phyloP scores from a whole-genome alignment of 2,329 filamentous ascomycete species.

The Phialophora chinensis region DNA sequence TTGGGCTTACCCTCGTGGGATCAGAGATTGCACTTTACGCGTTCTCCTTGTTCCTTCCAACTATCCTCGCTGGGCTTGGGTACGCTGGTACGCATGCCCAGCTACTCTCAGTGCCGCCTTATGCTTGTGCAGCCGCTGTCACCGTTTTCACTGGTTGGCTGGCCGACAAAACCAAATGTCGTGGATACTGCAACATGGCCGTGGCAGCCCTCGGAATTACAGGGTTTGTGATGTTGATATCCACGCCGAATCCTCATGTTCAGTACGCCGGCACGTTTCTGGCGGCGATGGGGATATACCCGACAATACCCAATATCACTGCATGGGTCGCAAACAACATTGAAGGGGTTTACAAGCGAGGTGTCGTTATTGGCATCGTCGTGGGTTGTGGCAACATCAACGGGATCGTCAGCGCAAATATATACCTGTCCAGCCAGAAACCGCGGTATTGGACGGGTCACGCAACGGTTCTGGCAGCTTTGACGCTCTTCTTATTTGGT shows the following conservation, averaged over 20 bases:
- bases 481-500: background rate
- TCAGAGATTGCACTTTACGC: slow-evolving; percentile 63
- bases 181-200: slow-evolving; percentile 74
- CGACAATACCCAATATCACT: slow-evolving; percentile 82
- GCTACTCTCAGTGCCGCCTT: slow-evolving; percentile 70
- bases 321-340: slow-evolving; percentile 89
- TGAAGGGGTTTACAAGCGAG: slow-evolving; percentile 87
- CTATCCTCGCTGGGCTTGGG: slow-evolving; percentile 62
- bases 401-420: slow-evolving; percentile 76
- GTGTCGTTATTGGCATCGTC: slow-evolving; percentile 82
- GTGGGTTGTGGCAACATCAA: slow-evolving; percentile 94
- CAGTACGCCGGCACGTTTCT: slow-evolving; percentile 73
- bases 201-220: slow-evolving; percentile 73
- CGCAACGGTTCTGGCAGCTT: background rate
- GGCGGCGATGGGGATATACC: slow-evolving; percentile 86
- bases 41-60: slow-evolving; percentile 66
- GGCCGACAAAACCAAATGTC: slow-evolving; percentile 61
- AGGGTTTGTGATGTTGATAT: slow-evolving; percentile 80
- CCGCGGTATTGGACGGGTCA: slow-evolving; percentile 61
- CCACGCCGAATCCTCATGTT: background rate
- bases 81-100: slow-evolving; percentile 64
- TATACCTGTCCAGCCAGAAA: slow-evolving; percentile 65
- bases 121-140: slow-evolving; percentile 64
- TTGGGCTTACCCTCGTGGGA: slow-evolving; percentile 55
- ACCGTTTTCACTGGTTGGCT: slow-evolving; percentile 63